Percentiles rank a stretch among this genome's conserved stretches.
phyloP scores from a whole-genome alignment of 164 flowering plant species.

The Umbilicus rupestris region DNA sequence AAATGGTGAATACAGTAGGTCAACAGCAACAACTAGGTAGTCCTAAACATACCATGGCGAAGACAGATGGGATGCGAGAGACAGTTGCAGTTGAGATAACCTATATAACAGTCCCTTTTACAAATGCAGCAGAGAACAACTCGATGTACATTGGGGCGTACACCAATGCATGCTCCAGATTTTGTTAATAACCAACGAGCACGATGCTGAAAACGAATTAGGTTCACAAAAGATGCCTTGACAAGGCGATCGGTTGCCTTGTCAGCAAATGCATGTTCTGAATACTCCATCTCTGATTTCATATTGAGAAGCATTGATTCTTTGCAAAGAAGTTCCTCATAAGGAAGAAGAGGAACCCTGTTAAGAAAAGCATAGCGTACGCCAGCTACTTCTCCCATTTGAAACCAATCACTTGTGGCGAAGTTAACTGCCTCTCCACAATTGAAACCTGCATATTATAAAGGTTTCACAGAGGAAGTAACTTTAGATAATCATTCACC shows the following conservation, averaged over 20 bases:
- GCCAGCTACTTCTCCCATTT: conserved; percentile 78
- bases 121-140: conserved; percentile 76
- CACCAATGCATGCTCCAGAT: conserved; percentile 28
- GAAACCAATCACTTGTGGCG: conserved; percentile 96
- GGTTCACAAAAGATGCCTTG: conserved; percentile 65
- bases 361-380: conserved; percentile 79
- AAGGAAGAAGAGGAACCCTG: conserved; percentile 84
- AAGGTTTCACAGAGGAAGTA: neutral
- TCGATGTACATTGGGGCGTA: conserved; percentile 37
- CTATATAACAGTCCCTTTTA: conserved; percentile 93
- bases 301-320: conserved; percentile 72
- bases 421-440: conserved; percentile 99
- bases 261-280: conserved; percentile 29
- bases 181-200: conserved; percentile 75
- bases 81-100: conserved; percentile 65
- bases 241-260: conserved; percentile 33
- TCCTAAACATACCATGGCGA: conserved; percentile 61
- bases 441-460: conserved; percentile 61
- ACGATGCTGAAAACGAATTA: conserved; percentile 79
- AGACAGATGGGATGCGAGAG: conserved; percentile 70
- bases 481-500: neutral
- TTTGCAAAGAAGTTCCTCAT: conserved; percentile 90
- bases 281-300: conserved; percentile 25
- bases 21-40: neutral
- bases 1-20: neutral